phyloP scores from a whole-genome alignment of 2,329 filamentous ascomycete genomes.

The Colletotrichum sp. region DNA sequence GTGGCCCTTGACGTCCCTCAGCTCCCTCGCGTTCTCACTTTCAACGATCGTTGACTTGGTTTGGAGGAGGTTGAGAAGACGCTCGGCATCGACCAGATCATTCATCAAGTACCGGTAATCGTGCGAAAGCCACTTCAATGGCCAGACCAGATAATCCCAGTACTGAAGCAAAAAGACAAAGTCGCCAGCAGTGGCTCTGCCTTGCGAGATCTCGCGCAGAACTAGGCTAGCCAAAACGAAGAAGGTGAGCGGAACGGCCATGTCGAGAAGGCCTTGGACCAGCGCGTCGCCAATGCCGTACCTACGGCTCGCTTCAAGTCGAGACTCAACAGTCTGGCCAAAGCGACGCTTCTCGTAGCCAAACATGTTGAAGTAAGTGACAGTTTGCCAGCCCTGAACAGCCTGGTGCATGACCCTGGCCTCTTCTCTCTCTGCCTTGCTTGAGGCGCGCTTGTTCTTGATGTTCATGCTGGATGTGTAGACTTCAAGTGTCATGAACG shows the following conservation, averaged over 20 bases:
- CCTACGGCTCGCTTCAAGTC: conserved; percentile 24
- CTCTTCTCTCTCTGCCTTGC: conserved; percentile 51
- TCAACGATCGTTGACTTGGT: conserved; percentile 62
- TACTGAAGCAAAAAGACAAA: conserved; percentile 72
- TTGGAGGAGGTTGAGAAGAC: conserved; percentile 60
- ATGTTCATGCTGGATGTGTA: conserved; percentile 42
- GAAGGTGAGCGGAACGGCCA: conserved; percentile 50
- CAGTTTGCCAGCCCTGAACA: conserved; percentile 65
- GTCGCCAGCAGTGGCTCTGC: conserved; percentile 57
- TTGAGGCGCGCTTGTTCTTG: conserved; percentile 38
- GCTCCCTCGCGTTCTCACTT: conserved; percentile 44
- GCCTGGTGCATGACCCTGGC: conserved; percentile 62
- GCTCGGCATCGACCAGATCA: conserved; percentile 69
- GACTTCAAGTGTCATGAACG: conserved; percentile 29
- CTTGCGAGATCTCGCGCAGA: conserved; percentile 55
- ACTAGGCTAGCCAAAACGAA: conserved; percentile 40
- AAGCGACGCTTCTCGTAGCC: conserved; percentile 32
- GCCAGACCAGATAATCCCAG: conserved; percentile 56
- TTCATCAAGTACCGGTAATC: conserved; percentile 18
- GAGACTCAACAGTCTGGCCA: conserved; percentile 27
- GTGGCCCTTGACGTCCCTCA: conserved; percentile 50
- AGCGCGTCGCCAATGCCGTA: conserved; percentile 28
- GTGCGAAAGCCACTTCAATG: conserved; percentile 36
- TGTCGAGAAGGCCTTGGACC: conserved; percentile 34
- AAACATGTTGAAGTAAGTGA: conserved; percentile 48